phyloP scores from a whole-genome alignment of 1,139 yeast genomes.

The Nakaseomyces glabratus region DNA sequence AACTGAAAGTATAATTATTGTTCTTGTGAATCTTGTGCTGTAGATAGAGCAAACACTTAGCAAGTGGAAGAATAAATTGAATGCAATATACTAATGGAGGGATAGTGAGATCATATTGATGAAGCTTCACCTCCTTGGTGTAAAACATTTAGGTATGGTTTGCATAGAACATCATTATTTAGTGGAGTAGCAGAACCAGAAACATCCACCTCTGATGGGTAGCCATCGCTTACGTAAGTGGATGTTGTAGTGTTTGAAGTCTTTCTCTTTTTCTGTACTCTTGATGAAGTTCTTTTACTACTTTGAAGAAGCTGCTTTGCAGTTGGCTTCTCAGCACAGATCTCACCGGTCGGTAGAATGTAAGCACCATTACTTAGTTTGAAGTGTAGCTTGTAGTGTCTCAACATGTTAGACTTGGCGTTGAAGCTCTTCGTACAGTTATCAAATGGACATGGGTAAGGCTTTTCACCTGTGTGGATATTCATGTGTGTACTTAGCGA shows the following conservation, averaged over 20 bases:
- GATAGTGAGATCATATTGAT: too few relatives aligned
- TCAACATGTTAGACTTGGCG: slow-evolving; percentile 71
- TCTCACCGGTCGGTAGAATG: slow-evolving; percentile 19
- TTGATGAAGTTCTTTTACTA: neutral
- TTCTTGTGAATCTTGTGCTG: too few relatives aligned
- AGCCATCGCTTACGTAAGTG: slow-evolving; percentile 1
- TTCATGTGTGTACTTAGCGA: slow-evolving; percentile 72
- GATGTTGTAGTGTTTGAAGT: slow-evolving; percentile 2
- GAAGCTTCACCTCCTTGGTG: neutral
- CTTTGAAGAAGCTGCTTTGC: slow-evolving; percentile 12
- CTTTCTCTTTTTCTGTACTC: slow-evolving; percentile 3
- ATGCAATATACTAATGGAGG: too few relatives aligned
- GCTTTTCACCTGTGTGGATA: slow-evolving; percentile 82
- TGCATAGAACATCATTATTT: neutral
- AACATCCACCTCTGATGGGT: slow-evolving; percentile 2
- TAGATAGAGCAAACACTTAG: too few relatives aligned
- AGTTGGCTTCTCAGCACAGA: slow-evolving; percentile 14
- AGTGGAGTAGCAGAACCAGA: slow-evolving; percentile 3
- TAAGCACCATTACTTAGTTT: slow-evolving; percentile 15
- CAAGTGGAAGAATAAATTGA: too few relatives aligned
- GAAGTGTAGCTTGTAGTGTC: slow-evolving; percentile 61
- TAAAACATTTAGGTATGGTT: neutral
- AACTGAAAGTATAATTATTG: too few relatives aligned
- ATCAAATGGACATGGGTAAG: slow-evolving; percentile 57
- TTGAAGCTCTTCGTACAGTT: slow-evolving; percentile 65